A percentile compares a stretch with the other conserved stretches of the same genome.
Conservation (phyloP, 129 eudicot species). For the Artemisia annua region DNA sequence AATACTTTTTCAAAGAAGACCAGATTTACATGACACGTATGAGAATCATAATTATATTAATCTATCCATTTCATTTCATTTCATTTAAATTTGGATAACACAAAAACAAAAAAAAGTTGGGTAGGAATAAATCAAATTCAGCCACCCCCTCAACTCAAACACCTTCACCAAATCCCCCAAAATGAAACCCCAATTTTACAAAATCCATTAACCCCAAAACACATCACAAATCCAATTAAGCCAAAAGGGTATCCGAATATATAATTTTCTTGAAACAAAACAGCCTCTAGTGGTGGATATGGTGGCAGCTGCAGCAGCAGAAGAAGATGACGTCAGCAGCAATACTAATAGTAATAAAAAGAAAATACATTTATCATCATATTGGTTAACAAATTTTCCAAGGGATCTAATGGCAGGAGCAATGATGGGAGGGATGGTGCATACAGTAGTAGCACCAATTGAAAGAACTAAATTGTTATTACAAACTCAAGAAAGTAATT, state of each 20-base stretch:
- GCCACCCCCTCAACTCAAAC: no score
- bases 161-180: background rate
- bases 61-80: no score
- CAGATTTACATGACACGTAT: no score
- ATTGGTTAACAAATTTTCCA: constrained; percentile 48
- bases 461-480: constrained; percentile 88
- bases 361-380: no score
- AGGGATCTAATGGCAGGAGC: constrained; percentile 92
- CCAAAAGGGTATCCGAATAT: background rate
- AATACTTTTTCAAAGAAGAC: no score
- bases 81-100: no score
- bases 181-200: background rate
- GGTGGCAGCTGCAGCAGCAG: constrained; percentile 53
- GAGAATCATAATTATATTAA: no score
- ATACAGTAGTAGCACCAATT: constrained; percentile 92
- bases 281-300: constrained; percentile 17
- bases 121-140: no score
- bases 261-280: background rate
- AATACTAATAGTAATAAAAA: background rate
- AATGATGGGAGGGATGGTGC: constrained; percentile 90
- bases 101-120: no score
- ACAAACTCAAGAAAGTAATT: constrained; percentile 92
- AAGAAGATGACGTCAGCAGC: constrained; percentile 15
- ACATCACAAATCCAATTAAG: background rate
- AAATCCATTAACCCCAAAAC: background rate